Evolutionary conservation across 2,329 filamentous ascomycete genomes (phyloP).

Genomic region (Cytospora schulzeri): DNA sequence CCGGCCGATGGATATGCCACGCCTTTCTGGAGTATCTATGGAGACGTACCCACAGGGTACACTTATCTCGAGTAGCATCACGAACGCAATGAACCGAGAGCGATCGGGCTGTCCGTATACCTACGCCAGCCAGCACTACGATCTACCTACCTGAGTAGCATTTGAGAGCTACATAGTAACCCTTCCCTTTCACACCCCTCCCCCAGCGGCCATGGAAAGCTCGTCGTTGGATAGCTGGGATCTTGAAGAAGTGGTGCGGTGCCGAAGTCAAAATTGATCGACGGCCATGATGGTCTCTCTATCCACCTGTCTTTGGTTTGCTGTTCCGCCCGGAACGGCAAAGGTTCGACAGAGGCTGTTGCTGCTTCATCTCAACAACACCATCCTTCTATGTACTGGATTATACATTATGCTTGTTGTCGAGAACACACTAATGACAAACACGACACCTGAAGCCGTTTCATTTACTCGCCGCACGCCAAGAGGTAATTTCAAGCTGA

Average conservation of each 20-base stretch:
- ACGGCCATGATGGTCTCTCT: too few relatives aligned
- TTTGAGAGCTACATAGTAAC: too few relatives aligned
- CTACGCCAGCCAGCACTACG: not conserved
- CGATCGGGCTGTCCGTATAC: not conserved
- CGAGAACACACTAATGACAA: not conserved
- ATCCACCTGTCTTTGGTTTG: too few relatives aligned
- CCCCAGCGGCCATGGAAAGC: too few relatives aligned
- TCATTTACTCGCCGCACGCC: not conserved
- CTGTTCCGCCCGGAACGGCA: too few relatives aligned
- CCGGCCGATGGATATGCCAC: not conserved
- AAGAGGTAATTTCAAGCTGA: not conserved
- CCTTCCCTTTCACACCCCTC: too few relatives aligned
- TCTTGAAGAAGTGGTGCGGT: too few relatives aligned
- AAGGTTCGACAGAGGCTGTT: not conserved
- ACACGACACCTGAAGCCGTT: too few relatives aligned
- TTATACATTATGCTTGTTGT: too few relatives aligned
- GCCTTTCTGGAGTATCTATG: not conserved
- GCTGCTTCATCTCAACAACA: not conserved
- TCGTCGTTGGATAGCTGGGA: too few relatives aligned
- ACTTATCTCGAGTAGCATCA: not conserved
- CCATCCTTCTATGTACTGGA: not conserved
- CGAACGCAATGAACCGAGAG: not conserved
- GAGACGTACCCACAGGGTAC: not conserved
- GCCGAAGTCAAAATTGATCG: too few relatives aligned
- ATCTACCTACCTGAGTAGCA: not conserved